A percentile compares a stretch with the other conserved stretches of the same genome.
Conservation (phyloP, 495 filamentous ascomycete genomes). For the Parmelia sp. region DNA sequence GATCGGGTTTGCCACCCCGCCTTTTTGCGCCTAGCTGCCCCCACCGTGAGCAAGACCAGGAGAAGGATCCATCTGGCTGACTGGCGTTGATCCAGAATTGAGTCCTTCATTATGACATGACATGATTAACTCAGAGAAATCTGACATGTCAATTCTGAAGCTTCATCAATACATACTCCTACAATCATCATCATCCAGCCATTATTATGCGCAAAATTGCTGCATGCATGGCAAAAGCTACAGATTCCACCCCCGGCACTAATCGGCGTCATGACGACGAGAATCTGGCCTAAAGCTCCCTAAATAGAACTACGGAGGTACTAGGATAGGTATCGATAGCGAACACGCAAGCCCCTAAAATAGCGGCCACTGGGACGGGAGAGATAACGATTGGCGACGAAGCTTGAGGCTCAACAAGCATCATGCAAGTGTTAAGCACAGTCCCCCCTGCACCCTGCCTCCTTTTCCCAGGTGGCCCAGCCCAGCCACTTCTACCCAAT, state of each 20-base stretch:
- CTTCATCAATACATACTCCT: too few relatives aligned
- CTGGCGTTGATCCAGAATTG: too few relatives aligned
- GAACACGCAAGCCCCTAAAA: background rate
- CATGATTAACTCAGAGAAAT: too few relatives aligned
- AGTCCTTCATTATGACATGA: too few relatives aligned
- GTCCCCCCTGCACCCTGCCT: background rate
- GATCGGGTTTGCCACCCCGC: background rate
- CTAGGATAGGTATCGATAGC: background rate
- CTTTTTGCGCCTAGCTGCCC: background rate
- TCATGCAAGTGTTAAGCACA: background rate
- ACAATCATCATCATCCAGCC: too few relatives aligned
- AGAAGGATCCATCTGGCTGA: background rate
- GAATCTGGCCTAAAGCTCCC: background rate
- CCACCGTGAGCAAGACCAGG: background rate
- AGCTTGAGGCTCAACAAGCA: background rate
- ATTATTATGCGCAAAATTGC: too few relatives aligned
- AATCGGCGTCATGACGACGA: too few relatives aligned
- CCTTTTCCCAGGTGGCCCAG: background rate
- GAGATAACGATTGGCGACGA: background rate
- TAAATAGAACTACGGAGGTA: background rate
- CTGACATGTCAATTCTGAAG: too few relatives aligned
- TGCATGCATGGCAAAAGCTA: too few relatives aligned
- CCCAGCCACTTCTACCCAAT: background rate
- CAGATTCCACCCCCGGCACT: background rate
- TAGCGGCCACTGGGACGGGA: background rate